Conservation (phyloP, 2,329 filamentous ascomycete genomes). For the Apiospora malaysiana region DNA sequence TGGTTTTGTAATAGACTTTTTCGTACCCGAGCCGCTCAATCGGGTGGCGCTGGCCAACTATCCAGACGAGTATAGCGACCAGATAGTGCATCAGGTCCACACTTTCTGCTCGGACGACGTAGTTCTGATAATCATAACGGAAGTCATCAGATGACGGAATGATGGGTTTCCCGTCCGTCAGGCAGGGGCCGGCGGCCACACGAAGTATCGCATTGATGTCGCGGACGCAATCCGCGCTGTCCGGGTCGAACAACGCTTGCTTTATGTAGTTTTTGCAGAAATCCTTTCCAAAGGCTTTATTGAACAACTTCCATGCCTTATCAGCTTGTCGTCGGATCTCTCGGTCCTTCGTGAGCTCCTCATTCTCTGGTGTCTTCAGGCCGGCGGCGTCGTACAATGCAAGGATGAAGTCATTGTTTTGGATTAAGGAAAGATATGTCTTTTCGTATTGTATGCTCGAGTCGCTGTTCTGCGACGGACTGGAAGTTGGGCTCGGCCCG, state of each 20-base stretch:
- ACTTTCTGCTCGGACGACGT: background rate
- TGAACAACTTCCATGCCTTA: background rate
- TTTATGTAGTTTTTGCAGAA: accelerated
- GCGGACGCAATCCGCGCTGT: background rate
- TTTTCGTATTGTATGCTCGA: background rate
- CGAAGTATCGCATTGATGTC: background rate
- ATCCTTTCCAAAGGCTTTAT: background rate
- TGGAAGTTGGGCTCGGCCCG: too few species aligned
- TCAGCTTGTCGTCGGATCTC: background rate
- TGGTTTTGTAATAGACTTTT: background rate
- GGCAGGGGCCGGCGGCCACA: background rate
- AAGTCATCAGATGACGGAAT: background rate
- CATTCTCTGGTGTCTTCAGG: background rate
- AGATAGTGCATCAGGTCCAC: background rate
- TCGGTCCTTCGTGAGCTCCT: background rate
- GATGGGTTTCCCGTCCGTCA: background rate
- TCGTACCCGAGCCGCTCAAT: background rate
- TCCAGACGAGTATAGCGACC: background rate
- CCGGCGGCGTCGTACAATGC: background rate
- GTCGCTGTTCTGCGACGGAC: background rate
- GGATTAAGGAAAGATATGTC: background rate
- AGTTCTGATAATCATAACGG: background rate
- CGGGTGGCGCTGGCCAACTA: background rate
- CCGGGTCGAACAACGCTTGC: background rate
- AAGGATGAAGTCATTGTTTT: background rate